Base-by-base conservation (phyloP, 495 filamentous ascomycete genomes). In the Penicillium nucicola region DNA sequence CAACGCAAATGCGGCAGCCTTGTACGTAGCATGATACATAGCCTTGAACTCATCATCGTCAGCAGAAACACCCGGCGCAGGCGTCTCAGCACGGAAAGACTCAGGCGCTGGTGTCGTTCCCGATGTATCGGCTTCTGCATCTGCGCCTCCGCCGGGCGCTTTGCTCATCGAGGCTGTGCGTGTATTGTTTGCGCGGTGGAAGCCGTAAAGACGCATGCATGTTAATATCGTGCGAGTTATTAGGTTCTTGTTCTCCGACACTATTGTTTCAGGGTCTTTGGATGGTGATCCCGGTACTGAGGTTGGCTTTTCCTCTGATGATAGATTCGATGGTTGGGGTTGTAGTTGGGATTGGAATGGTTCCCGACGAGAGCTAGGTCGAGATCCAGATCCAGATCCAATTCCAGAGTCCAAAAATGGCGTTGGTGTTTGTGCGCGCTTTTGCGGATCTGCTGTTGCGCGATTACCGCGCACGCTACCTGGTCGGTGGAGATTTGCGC, bases 11-110 rank as follows among this genome's bases (percentile, higher is more conserved):
- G 72, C 75, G 1, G 80, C 75, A 15, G 80, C 78, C 50, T 83
- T 84, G 53, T 78, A 85, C 0, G 80, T 82, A 40, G 83, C 81
- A 52, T 86, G 83, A 45, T 86, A 86, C 64, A 85, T 77, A 8
- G 76, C 56, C 59, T 85, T 86, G 61, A 82, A 86, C 40, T 84
- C 81, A 54, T 84, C 82, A 37, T 79, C 78, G 23, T 80, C 76
- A 0, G 62, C 56, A 0, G 45, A 46, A 0, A 57, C 53, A 7
- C 50, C 46, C 5, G 60, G 56, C 30, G 52, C 50, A 7, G 63
- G 48, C 3, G 59, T 65, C 19, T 65, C 59, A 11, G 59, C 56
- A 17, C 56, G 62, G 0, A 53, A 32, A 13, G 41, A 28, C 14
- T 62, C 62, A 5, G 46, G 46, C 11, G 51, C 50, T 1, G 52